phyloP scores from a whole-genome alignment of 768 basidiomycete species.

The Collybia nuda region DNA sequence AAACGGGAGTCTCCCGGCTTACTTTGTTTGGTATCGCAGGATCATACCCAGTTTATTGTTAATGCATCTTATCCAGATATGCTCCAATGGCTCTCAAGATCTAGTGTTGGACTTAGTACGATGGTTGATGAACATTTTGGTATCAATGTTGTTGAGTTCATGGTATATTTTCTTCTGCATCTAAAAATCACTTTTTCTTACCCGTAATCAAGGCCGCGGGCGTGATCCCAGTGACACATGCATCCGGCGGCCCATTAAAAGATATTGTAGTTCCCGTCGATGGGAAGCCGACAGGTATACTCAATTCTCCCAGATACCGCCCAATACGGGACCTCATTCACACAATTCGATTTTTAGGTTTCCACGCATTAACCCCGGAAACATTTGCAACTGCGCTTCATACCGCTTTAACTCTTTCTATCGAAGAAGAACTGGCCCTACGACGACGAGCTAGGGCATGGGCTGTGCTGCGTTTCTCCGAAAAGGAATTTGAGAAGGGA shows the following conservation, averaged over 20 bases:
- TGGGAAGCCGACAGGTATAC: slow-evolving; percentile 66
- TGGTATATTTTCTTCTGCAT: slow-evolving; percentile 53
- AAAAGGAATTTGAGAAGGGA: slow-evolving; percentile 72
- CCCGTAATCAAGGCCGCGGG: slow-evolving; percentile 76
- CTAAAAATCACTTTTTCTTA: slow-evolving; percentile 1
- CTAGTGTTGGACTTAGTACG: slow-evolving; percentile 88
- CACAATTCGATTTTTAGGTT: slow-evolving; percentile 45
- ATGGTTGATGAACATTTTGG: slow-evolving; percentile 99
- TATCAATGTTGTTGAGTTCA: slow-evolving; percentile 96
- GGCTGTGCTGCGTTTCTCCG: slow-evolving; percentile 75
- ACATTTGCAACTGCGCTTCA: slow-evolving; percentile 71
- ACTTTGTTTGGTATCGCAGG: slow-evolving; percentile 34
- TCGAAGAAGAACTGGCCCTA: slow-evolving; percentile 57
- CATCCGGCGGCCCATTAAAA: slow-evolving; percentile 86
- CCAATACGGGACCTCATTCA: neutral
- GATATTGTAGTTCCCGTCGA: slow-evolving; percentile 88
- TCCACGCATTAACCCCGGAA: slow-evolving; percentile 68
- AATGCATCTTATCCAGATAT: slow-evolving; percentile 80
- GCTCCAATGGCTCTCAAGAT: slow-evolving; percentile 65
- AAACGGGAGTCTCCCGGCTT: neutral
- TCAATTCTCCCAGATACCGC: slow-evolving; percentile 1
- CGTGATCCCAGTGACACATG: slow-evolving; percentile 87
- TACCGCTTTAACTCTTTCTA: slow-evolving; percentile 55
- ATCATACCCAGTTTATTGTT: slow-evolving; percentile 72
- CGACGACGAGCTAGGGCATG: slow-evolving; percentile 66